phyloP scores from a whole-genome alignment of 2,329 filamentous ascomycete genomes.

The Exserohilum turcica region DNA sequence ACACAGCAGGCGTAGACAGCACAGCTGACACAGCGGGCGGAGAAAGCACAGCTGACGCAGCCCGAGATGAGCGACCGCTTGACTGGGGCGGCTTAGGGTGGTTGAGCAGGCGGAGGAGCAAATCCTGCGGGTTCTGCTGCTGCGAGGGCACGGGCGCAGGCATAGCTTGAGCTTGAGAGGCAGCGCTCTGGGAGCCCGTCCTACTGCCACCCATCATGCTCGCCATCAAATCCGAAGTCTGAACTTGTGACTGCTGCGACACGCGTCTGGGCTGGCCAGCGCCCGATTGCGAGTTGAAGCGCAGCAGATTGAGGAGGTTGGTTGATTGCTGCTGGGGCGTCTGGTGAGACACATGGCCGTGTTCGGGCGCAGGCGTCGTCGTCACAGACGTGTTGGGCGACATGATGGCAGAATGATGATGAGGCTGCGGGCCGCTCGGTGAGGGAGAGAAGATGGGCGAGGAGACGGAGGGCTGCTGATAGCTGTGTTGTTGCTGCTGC shows the following conservation, averaged over 20 bases:
- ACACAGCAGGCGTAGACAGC: no score
- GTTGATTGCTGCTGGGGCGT: conserved; percentile 52
- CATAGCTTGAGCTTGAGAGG: conserved; percentile 34
- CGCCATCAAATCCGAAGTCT: conserved; percentile 63
- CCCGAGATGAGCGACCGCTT: conserved; percentile 33
- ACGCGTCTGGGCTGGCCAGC: conserved; percentile 45
- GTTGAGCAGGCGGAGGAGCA: conserved; percentile 84
- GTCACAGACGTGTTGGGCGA: conserved; percentile 60
- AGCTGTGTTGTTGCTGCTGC: conserved; percentile 28
- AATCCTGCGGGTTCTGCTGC: conserved; percentile 70
- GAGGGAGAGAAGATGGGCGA: conserved; percentile 64
- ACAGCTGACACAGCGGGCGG: conserved; percentile 35
- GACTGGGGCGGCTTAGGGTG: conserved; percentile 62
- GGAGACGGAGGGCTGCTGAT: conserved; percentile 62
- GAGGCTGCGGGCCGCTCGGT: conserved; percentile 58
- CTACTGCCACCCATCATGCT: conserved; percentile 58
- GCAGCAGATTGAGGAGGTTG: conserved; percentile 68
- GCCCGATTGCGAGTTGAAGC: conserved; percentile 61
- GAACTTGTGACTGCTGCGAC: conserved; percentile 51
- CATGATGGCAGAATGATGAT: conserved; percentile 62
- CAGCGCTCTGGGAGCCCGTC: conserved; percentile 39
- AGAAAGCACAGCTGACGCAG: conserved; percentile 35
- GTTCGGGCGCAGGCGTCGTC: conserved; percentile 50
- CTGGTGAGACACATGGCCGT: conserved; percentile 51
- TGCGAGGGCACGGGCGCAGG: conserved; percentile 46